Evolutionary conservation across 2,329 filamentous ascomycete species (phyloP), one percentile per base, ranked within the genome.

Genomic region (Dothideomycetes sp.): DNA sequence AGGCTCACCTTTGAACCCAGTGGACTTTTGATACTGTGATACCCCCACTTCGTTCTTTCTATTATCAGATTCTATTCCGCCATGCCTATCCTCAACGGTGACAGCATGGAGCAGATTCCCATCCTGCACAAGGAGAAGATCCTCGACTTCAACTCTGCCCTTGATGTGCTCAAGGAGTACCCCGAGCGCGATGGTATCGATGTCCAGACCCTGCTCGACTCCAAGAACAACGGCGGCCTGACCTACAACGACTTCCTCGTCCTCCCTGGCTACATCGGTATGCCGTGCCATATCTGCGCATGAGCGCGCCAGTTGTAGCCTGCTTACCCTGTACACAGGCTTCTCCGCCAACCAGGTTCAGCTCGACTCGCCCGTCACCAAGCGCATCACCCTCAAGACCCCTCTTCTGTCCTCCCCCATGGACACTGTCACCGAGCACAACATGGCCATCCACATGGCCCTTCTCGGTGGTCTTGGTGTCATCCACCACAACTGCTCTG

Each of bases 401-500:
- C 91, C 91, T 45, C 88, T 98, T 57, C 77, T 96, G 49, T 98
- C 91, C 34, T 96, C 91, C 30, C 91, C 93, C 56, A 98, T 98
- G 91, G 91, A 98, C 70, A 98, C 91, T 8, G 91, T 98, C 61
- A 98, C 93, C 32, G 91, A 98, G 71, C 84, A 94, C 68, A 89
- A 94, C 63, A 98, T 98, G 93, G 93, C 91, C 49, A 96, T 98
- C 55, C 85, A 95, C 69, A 94, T 93, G 75, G 85, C 85, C 38
- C 74, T 91, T 22, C 81, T 91, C 58, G 85, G 85, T 54, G 85
- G 85, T 56, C 72, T 93, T 14, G 85, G 91, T 68, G 87, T 98
- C 53, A 94, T 98, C 52, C 91, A 98, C 73, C 91, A 98, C 77
- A 98, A 98, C 73, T 98, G 91, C 75, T 91, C 88, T n/a, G 77